These are phyloP conservation scores for Leishmania turanica DNA, from an alignment of 208 protist species.

Conservation along the genomic window DNA sequence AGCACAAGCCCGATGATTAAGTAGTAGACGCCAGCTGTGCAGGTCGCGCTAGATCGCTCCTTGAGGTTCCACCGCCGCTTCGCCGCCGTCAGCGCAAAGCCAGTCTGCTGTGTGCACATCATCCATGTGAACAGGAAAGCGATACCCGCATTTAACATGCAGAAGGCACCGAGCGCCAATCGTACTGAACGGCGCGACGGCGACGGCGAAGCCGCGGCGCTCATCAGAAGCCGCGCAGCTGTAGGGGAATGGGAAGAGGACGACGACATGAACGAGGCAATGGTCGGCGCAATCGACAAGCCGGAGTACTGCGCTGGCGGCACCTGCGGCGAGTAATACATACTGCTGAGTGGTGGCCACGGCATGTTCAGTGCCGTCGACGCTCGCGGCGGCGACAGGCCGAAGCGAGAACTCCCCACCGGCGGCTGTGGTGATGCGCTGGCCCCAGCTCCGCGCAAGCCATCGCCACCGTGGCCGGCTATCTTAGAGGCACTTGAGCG, in stretches of 20 bases:
- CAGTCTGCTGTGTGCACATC: conserved; percentile 25
- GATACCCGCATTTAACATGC: conserved; percentile 31
- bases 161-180: conserved; percentile 17
- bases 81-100: conserved; percentile 32
- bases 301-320: background rate
- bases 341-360: background rate
- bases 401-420: background rate
- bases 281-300: background rate
- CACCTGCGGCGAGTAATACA: too few species aligned
- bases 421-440: background rate
- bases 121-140: conserved; percentile 54
- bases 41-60: conserved; percentile 18
- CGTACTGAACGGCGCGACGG: background rate
- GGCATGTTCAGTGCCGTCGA: background rate
- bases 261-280: background rate
- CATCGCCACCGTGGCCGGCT: background rate
- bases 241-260: background rate
- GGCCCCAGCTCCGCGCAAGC: background rate
- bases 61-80: conserved; percentile 24
- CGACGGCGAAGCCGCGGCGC: background rate
- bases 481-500: background rate
- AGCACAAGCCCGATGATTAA: conserved; percentile 20
- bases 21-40: conserved; percentile 36
- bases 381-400: background rate
- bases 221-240: background rate